A percentile compares a stretch with the other conserved stretches of the same genome.
These are phyloP conservation scores for Dissoconium aciculare DNA, from an alignment of 2,329 filamentous ascomycete species.

Conservation along the genomic window DNA sequence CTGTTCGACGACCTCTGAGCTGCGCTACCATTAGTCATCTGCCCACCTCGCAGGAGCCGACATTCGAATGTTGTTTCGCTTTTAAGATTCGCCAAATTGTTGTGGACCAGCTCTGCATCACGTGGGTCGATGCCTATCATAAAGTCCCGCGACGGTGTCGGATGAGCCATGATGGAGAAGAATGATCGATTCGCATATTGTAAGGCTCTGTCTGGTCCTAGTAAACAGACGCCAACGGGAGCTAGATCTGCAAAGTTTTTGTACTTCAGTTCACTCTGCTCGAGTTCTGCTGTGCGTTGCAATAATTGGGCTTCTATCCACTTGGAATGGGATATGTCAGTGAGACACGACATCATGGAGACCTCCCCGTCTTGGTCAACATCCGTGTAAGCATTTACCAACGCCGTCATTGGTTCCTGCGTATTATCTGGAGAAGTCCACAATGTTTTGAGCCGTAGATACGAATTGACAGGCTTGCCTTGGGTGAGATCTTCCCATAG, in stretches of 20 bases:
- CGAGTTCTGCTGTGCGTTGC: constrained; percentile 7
- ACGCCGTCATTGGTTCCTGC: neutral
- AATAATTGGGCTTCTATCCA: constrained; percentile 6
- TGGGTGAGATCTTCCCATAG: neutral
- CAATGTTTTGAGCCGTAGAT: constrained; percentile 7
- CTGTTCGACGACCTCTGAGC: constrained; percentile 6
- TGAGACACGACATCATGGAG: neutral
- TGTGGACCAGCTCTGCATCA: constrained; percentile 7
- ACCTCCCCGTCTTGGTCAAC: neutral
- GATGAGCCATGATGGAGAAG: constrained; percentile 8
- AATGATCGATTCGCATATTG: constrained; percentile 13
- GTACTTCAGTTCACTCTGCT: constrained; percentile 8
- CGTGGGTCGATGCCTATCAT: constrained; percentile 9
- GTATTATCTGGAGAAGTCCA: constrained; percentile 7
- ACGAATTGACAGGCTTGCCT: constrained; percentile 8
- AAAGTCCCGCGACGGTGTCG: constrained; percentile 7
- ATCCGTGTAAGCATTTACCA: neutral
- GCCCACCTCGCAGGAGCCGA: constrained; percentile 11
- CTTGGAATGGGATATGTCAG: neutral
- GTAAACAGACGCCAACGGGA: constrained; percentile 8
- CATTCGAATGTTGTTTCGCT: constrained; percentile 11
- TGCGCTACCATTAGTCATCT: constrained; percentile 4
- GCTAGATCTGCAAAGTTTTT: constrained; percentile 11
- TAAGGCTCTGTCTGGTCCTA: constrained; percentile 7
- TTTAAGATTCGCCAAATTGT: constrained; percentile 7